These are phyloP conservation scores for Eucalyptus victrix DNA, from an alignment of 345 rosid genomes.

Conservation along the genomic window DNA sequence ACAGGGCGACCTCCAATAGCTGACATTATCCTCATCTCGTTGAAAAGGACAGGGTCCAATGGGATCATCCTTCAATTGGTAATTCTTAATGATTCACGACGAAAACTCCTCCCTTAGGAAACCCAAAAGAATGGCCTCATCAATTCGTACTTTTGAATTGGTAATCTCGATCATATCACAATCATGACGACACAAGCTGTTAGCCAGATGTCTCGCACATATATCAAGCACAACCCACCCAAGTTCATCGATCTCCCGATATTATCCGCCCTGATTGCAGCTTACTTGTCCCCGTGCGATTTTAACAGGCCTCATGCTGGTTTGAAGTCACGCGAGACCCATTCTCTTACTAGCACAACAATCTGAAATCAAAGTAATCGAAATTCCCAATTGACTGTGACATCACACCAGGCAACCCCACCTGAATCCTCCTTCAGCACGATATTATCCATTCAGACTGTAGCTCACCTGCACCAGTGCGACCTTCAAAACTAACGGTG, in stretches of 20 bases:
- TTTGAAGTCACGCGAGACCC: neutral
- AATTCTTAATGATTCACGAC: neutral
- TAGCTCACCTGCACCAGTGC: neutral
- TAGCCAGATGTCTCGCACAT: neutral
- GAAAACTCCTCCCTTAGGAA: neutral
- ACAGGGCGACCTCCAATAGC: neutral
- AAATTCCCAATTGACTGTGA: neutral
- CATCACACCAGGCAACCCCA: neutral
- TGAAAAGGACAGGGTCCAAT: neutral
- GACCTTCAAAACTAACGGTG: neutral
- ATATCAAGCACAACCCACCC: neutral
- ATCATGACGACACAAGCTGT: neutral
- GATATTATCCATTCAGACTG: neutral
- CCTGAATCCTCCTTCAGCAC: neutral
- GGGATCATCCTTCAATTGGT: neutral
- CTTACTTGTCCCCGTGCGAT: neutral
- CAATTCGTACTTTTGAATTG: neutral
- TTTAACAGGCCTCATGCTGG: neutral
- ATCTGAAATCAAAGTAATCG: neutral
- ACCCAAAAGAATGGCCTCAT: neutral
- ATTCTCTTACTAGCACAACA: neutral
- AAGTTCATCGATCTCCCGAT: neutral
- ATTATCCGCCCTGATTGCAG: neutral
- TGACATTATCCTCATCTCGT: neutral
- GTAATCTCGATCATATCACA: neutral